phyloP scores from a whole-genome alignment of 129 eudicot species.

The Scalesia atractyloides region DNA sequence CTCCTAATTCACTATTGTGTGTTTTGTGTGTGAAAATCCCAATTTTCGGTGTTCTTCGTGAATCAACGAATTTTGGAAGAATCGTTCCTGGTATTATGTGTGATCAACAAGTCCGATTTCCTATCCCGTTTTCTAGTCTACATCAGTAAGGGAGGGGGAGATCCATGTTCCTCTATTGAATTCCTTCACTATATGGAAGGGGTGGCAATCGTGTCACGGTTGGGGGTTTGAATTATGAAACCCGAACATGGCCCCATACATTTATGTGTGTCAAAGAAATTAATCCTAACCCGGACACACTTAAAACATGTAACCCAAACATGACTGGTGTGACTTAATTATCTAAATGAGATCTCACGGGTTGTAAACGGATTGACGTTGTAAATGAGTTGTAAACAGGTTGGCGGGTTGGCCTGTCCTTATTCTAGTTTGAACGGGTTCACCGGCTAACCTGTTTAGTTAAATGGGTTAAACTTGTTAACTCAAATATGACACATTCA shows the following conservation, averaged over 20 bases:
- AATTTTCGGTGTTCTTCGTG: too few species aligned
- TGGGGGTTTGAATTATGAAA: not conserved
- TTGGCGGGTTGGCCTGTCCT: not conserved
- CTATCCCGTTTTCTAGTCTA: too few species aligned
- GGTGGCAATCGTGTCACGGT: not conserved
- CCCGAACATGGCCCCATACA: not conserved
- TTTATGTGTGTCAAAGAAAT: not conserved
- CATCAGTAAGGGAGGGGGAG: too few species aligned
- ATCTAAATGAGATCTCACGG: not conserved
- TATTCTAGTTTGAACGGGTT: not conserved
- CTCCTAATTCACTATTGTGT: too few species aligned
- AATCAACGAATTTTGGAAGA: too few species aligned
- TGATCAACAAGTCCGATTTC: too few species aligned
- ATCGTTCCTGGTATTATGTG: too few species aligned
- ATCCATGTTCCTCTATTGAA: too few species aligned
- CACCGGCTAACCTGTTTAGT: not conserved
- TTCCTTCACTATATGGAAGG: too few species aligned
- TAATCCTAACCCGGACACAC: not conserved
- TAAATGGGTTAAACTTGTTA: not conserved
- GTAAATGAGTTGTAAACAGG: not conserved
- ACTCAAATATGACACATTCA: not conserved
- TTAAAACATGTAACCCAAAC: not conserved
- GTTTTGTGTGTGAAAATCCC: too few species aligned
- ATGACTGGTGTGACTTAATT: not conserved
- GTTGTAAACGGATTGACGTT: not conserved